A percentile compares a stretch with the other conserved stretches of the same genome.
phyloP scores from a whole-genome alignment of 179 eudicot genomes.

The Heliamphora pulchella region DNA sequence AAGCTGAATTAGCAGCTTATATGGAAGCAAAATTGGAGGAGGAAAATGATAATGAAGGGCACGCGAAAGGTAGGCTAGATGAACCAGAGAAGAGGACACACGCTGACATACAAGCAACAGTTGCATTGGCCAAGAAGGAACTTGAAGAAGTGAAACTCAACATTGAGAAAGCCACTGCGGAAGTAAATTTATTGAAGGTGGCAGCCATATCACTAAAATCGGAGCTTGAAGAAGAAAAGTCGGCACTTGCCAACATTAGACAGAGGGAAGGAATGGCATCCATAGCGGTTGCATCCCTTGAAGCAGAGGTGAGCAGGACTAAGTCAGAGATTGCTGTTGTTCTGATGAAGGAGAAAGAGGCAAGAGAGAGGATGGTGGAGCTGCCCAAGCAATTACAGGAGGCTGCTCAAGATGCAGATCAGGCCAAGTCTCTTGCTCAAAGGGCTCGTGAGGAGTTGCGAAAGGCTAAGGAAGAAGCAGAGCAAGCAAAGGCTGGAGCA shows the following conservation, averaged over 20 bases:
- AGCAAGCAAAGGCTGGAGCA: conserved; percentile 73
- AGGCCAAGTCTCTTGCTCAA: conserved; percentile 49
- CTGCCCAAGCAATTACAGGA: conserved; percentile 62
- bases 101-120: conserved; percentile 44
- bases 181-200: conserved; percentile 54
- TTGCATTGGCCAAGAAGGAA: conserved; percentile 47
- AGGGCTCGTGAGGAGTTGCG: conserved; percentile 57
- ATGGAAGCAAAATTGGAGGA: conserved; percentile 54
- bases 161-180: conserved; percentile 59
- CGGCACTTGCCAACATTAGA: conserved; percentile 41
- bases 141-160: conserved; percentile 68
- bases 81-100: conserved; percentile 33
- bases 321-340: conserved; percentile 53
- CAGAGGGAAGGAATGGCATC: conserved; percentile 75
- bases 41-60: conserved; percentile 24
- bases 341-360: conserved; percentile 57
- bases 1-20: conserved; percentile 70
- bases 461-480: conserved; percentile 64
- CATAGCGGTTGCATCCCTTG: conserved; percentile 64
- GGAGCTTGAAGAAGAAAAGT: conserved; percentile 62
- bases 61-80: conserved; percentile 1
- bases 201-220: conserved; percentile 53
- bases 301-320: conserved; percentile 61
- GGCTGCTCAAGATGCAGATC: conserved; percentile 75
- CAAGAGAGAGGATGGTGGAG: conserved; percentile 59